phyloP scores from a whole-genome alignment of 169 alveolate species.

The Perkinsus olseni region DNA sequence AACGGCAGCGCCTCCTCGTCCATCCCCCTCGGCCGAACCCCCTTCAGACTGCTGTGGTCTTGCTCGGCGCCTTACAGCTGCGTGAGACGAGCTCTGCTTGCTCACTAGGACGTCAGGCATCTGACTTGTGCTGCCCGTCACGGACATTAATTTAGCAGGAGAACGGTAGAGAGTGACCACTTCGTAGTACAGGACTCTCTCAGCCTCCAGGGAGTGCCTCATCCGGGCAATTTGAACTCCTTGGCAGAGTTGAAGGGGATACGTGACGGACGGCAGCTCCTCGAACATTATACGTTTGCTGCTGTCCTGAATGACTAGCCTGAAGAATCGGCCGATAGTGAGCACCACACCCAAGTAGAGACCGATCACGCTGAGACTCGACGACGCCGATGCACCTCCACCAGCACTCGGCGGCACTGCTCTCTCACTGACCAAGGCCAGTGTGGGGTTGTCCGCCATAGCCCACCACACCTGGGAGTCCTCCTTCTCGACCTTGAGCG shows the following conservation, averaged over 20 bases:
- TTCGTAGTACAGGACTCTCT: neutral
- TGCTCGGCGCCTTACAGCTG: neutral
- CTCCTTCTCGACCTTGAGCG: neutral
- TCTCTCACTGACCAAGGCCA: neutral
- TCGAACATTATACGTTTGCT: neutral
- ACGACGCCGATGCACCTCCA: neutral
- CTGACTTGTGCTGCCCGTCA: neutral
- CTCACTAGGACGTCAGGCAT: neutral
- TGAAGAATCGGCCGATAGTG: neutral
- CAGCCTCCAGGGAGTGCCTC: neutral
- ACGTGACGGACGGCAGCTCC: neutral
- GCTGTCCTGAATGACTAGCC: neutral
- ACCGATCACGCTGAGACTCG: neutral
- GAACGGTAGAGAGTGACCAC: neutral
- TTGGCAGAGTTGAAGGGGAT: neutral
- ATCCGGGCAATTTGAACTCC: neutral
- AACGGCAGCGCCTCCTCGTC: no score
- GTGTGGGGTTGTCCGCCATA: neutral
- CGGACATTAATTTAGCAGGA: neutral
- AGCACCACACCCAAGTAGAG: neutral
- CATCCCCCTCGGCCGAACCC: no score
- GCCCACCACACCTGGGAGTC: neutral
- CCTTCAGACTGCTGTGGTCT: neutral
- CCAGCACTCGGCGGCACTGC: neutral
- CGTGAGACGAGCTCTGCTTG: neutral